Conservation (phyloP, 73 alveolate species). For the Breviolum minutum region DNA sequence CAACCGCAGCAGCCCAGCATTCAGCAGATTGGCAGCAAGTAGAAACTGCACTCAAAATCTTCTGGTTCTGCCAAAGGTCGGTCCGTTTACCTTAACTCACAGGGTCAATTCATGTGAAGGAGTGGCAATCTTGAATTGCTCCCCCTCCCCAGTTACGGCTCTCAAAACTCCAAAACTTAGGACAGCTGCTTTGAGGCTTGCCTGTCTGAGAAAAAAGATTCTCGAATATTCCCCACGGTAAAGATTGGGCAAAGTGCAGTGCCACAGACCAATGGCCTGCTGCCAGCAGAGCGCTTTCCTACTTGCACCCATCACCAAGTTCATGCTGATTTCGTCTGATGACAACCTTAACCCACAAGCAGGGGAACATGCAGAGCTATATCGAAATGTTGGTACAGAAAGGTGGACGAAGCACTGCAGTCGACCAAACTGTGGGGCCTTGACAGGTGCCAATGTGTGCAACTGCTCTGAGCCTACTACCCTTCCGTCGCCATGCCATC, state of each 20-base stretch:
- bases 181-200: too few species aligned
- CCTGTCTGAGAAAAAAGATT: background rate
- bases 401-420: background rate
- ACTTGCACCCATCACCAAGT: slow-evolving; percentile 14
- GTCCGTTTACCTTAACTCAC: background rate
- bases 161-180: too few species aligned
- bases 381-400: background rate
- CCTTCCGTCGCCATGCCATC: background rate
- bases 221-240: background rate
- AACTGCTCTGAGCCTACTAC: background rate
- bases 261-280: background rate
- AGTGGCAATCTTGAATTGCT: too few species aligned
- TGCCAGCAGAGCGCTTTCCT: background rate
- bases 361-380: background rate
- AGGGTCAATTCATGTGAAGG: background rate
- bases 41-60: background rate
- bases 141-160: too few species aligned
- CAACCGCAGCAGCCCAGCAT: slow-evolving; percentile 23
- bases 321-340: slow-evolving; percentile 16
- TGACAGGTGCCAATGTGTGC: background rate
- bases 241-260: background rate
- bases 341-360: background rate
- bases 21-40: slow-evolving; percentile 1
- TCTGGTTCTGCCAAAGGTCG: background rate
- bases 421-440: background rate